These are phyloP conservation scores for Fusarium nanum DNA, from an alignment of 2,329 filamentous ascomycete species.

Conservation along the genomic window DNA sequence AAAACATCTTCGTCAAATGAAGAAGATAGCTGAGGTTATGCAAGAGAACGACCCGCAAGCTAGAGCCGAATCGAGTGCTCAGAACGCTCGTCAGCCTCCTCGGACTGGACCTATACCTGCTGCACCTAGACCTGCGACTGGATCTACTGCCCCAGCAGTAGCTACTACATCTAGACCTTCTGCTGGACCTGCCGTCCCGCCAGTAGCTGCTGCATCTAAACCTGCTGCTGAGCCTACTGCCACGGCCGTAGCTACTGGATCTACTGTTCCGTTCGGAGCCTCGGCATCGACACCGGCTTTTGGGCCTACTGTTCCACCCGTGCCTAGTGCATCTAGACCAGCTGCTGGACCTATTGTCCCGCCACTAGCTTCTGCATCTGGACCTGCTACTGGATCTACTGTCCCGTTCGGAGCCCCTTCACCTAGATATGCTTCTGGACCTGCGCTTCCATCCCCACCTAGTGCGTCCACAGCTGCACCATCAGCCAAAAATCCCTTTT, in stretches of 20 bases:
- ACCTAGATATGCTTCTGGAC: not conserved
- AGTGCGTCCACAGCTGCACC: not conserved
- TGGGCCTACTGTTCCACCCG: too few species aligned
- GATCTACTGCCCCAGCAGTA: too few species aligned
- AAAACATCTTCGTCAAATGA: constrained; percentile 46
- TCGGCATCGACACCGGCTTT: too few species aligned
- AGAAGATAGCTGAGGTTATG: constrained; percentile 12
- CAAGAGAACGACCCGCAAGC: not conserved
- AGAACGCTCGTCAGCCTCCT: not conserved
- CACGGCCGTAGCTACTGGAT: too few species aligned
- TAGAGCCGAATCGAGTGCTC: not conserved
- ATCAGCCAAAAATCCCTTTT: not conserved
- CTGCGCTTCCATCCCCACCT: too few species aligned
- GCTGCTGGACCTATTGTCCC: too few species aligned
- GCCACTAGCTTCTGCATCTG: too few species aligned
- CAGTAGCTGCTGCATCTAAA: too few species aligned
- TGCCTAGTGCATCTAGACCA: not conserved
- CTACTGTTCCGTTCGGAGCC: too few species aligned
- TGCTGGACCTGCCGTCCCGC: too few species aligned
- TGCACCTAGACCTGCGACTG: not conserved
- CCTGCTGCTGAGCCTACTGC: not conserved
- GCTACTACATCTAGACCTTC: too few species aligned
- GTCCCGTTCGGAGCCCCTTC: not conserved
- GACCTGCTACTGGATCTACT: not conserved
- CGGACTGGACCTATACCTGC: too few species aligned